Conservation (phyloP, 306 rosid genomes). For the Hippophae gyantsensis region DNA sequence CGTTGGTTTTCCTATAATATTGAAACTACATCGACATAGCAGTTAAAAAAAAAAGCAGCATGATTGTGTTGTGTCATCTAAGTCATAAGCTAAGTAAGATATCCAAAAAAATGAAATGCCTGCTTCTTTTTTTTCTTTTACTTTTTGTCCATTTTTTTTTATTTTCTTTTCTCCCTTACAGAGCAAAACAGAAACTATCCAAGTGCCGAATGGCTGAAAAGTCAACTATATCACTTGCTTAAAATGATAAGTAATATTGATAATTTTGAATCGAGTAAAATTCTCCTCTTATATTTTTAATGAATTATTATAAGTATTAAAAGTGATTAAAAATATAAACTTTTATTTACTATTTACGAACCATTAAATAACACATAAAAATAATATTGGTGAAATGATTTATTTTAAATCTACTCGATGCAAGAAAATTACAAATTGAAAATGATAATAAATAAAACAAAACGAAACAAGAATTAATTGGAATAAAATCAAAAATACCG, state of each 20-base stretch:
- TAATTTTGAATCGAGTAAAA: too few relatives aligned
- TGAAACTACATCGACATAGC: neutral
- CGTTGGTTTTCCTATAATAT: too few relatives aligned
- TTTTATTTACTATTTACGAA: too few relatives aligned
- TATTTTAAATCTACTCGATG: too few relatives aligned
- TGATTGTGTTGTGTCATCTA: neutral
- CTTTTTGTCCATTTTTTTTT: too few relatives aligned
- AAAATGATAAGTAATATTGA: too few relatives aligned
- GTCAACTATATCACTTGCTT: too few relatives aligned
- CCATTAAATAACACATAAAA: too few relatives aligned
- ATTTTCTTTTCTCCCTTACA: neutral
- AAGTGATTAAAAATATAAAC: too few relatives aligned
- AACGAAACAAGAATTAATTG: neutral
- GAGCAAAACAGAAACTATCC: conserved; percentile 6
- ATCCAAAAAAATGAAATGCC: neutral
- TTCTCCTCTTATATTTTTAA: too few relatives aligned
- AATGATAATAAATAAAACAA: neutral
- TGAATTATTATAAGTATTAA: too few relatives aligned
- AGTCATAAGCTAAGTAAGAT: conserved; percentile 1
- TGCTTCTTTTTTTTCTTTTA: neutral
- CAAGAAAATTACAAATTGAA: neutral
- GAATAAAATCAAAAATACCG: conserved; percentile 40
- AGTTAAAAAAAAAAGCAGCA: neutral
- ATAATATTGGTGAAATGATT: too few relatives aligned
- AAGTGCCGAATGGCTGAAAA: conserved; percentile 12